phyloP scores from a whole-genome alignment of 106 monocot genomes.

The Chionographis japonica region DNA sequence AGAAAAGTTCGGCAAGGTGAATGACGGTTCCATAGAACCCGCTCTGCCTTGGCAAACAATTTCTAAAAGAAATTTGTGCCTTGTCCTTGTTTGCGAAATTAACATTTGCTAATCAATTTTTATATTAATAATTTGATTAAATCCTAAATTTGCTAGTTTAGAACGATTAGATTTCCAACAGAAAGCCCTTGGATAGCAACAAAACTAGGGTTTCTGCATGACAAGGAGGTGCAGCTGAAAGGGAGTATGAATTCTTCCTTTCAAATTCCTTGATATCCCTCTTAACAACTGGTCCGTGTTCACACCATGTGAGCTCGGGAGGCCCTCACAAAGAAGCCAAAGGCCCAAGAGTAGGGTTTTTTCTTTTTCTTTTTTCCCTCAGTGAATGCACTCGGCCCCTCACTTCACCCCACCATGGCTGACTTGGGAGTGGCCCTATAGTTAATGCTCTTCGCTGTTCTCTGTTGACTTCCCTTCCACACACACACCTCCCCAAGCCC shows the following conservation, averaged over 20 bases:
- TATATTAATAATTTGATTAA: too few species aligned
- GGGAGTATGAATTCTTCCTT: not conserved
- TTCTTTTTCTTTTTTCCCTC: not conserved
- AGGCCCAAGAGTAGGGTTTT: not conserved
- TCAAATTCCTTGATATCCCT: not conserved
- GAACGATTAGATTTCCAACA: too few species aligned
- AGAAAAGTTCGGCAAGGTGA: too few species aligned
- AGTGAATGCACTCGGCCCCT: conserved; percentile 7
- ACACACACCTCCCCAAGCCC: not conserved
- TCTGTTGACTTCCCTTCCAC: conserved; percentile 26
- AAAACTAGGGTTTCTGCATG: conserved; percentile 7
- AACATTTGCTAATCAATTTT: too few species aligned
- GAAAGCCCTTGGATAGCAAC: too few species aligned
- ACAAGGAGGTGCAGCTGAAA: not conserved
- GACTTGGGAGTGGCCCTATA: conserved; percentile 13
- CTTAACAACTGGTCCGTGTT: conserved; percentile 6
- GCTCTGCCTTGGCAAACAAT: too few species aligned
- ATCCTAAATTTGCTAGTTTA: too few species aligned
- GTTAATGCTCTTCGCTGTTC: conserved; percentile 31
- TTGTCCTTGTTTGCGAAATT: too few species aligned
- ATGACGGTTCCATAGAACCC: too few species aligned
- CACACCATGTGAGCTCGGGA: not conserved
- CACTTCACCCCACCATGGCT: not conserved
- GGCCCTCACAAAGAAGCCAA: not conserved
- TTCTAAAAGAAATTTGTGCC: too few species aligned